Conservation (phyloP, 2,329 filamentous ascomycete species). For the Aureobasidium sp. region DNA sequence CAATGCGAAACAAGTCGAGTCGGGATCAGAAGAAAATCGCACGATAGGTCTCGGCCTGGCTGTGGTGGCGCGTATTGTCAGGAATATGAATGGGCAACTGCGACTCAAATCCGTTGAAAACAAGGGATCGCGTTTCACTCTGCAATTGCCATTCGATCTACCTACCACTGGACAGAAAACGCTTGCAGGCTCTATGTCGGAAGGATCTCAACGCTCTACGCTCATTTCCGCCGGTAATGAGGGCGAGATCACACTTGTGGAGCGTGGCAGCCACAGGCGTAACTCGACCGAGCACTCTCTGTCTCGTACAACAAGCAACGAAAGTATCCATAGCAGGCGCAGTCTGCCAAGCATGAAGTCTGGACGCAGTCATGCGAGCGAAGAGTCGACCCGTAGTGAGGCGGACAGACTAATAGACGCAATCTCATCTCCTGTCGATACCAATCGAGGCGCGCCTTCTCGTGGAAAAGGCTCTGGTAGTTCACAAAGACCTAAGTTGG, state of each 20-base stretch:
- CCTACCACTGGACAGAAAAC: slow-evolving; percentile 35
- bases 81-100: slow-evolving; percentile 86
- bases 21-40: slow-evolving; percentile 31
- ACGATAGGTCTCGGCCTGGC: slow-evolving; percentile 78
- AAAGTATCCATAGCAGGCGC: slow-evolving; percentile 44
- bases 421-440: slow-evolving; percentile 50
- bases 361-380: slow-evolving; percentile 27
- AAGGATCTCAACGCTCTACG: slow-evolving; percentile 12
- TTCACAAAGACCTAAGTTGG: slow-evolving; percentile 20
- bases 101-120: slow-evolving; percentile 76
- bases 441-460: slow-evolving; percentile 18
- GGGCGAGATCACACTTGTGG: slow-evolving; percentile 14
- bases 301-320: slow-evolving; percentile 32
- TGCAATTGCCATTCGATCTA: slow-evolving; percentile 68
- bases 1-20: slow-evolving; percentile 25
- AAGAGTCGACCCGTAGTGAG: slow-evolving; percentile 40
- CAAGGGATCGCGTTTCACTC: slow-evolving; percentile 73
- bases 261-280: background rate
- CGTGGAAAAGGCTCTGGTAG: slow-evolving; percentile 19
- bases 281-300: slow-evolving; percentile 17
- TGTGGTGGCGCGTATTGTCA: slow-evolving; percentile 74
- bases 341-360: slow-evolving; percentile 43
- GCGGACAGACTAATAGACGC: slow-evolving; percentile 66
- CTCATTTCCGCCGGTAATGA: slow-evolving; percentile 23
- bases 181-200: slow-evolving; percentile 11